Evolutionary conservation across 345 rosid genomes (phyloP).

Genomic region (Murraya koenigii): DNA sequence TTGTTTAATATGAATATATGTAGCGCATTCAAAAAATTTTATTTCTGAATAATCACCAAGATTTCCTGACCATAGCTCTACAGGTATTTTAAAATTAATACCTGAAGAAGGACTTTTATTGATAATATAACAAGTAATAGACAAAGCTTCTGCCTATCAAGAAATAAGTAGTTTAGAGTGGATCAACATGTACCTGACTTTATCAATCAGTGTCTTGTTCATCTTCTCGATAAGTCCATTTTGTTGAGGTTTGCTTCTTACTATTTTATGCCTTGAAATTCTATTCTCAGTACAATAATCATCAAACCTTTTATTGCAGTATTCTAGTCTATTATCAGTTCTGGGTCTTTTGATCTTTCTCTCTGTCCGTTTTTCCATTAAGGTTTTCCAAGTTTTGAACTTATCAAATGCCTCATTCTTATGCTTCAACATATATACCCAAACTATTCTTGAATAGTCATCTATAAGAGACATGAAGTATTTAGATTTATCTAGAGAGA

Average conservation of each 20-base stretch:
- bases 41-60: not conserved
- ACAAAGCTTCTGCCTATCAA: not conserved
- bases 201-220: not conserved
- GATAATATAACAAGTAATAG: not conserved
- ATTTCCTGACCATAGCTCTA: not conserved
- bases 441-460: not conserved
- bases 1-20: not conserved
- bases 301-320: not conserved
- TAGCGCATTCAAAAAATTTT: not conserved
- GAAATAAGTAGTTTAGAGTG: not conserved
- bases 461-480: not conserved
- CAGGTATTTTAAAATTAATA: not conserved
- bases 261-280: not conserved
- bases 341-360: not conserved
- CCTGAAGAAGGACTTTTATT: not conserved
- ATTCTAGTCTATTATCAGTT: not conserved
- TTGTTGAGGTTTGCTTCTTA: not conserved
- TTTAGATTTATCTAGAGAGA: not conserved
- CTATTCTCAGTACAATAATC: no score
- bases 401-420: not conserved
- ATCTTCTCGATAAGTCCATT: not conserved
- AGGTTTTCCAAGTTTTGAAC: not conserved
- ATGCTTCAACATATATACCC: not conserved
- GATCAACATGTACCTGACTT: rapidly evolving
- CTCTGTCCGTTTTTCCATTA: not conserved